A percentile compares a stretch with the other conserved stretches of the same genome.
Conservation (phyloP, 129 eudicot species). For the Glebionis coronaria region DNA sequence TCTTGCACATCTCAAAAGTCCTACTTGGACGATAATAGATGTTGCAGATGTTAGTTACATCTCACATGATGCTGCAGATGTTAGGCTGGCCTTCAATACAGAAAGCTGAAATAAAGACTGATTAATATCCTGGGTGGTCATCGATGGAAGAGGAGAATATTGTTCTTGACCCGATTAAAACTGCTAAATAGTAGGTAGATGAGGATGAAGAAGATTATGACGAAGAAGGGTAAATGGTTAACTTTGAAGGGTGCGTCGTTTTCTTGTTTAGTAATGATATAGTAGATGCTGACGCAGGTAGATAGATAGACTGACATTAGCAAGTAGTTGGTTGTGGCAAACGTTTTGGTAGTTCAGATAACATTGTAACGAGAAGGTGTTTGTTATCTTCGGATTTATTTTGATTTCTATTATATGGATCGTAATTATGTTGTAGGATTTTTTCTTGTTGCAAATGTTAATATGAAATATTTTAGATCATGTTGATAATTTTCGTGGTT, state of each 20-base stretch:
- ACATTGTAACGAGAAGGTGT: background rate
- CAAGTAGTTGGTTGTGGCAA: slow-evolving; percentile 11
- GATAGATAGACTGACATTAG: slow-evolving; percentile 14
- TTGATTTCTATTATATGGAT: background rate
- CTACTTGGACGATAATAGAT: too few species aligned
- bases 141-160: slow-evolving; percentile 45
- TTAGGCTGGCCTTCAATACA: slow-evolving; percentile 9
- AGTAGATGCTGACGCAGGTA: slow-evolving; percentile 30
- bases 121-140: slow-evolving; percentile 54
- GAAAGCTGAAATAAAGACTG: slow-evolving; percentile 28
- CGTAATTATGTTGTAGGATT: slow-evolving; percentile 13
- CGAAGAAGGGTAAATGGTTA: slow-evolving; percentile 37
- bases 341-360: slow-evolving; percentile 6
- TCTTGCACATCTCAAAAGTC: background rate
- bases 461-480: background rate
- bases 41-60: too few species aligned
- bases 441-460: slow-evolving; percentile 7
- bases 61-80: too few species aligned
- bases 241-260: slow-evolving; percentile 8
- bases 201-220: slow-evolving; percentile 74
- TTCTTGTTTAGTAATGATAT: slow-evolving; percentile 12
- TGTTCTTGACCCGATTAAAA: slow-evolving; percentile 50
- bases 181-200: slow-evolving; percentile 40
- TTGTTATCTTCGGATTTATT: background rate
- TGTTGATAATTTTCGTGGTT: too few species aligned